phyloP scores from a whole-genome alignment of 306 rosid genomes.

The Rubus idaeus region DNA sequence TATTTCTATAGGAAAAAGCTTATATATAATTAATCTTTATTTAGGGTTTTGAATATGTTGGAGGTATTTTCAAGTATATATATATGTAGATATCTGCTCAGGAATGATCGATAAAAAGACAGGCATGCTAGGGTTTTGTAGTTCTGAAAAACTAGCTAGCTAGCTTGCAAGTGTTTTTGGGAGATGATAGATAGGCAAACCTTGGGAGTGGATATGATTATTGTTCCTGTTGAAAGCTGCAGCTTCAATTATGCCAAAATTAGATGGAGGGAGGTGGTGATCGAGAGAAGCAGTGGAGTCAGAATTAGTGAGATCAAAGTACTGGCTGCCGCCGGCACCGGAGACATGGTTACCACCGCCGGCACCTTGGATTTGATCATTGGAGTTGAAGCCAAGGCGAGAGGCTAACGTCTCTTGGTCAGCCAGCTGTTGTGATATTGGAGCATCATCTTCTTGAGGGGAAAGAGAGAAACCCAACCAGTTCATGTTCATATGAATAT shows the following conservation, averaged over 20 bases:
- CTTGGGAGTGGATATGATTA: constrained; percentile 48
- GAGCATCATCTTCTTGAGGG: constrained; percentile 48
- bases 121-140: neutral
- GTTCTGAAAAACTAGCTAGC: neutral
- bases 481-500: constrained; percentile 41
- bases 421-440: constrained; percentile 29
- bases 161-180: neutral
- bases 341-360: constrained; percentile 35
- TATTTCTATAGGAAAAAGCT: neutral
- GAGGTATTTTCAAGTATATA: neutral
- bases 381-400: constrained; percentile 53
- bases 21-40: neutral
- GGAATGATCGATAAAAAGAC: neutral
- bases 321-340: constrained; percentile 30
- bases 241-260: constrained; percentile 52
- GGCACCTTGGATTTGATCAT: constrained; percentile 33
- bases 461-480: constrained; percentile 93
- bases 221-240: constrained; percentile 32
- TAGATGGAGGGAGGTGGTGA: constrained; percentile 45
- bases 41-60: neutral
- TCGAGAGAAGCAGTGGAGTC: constrained; percentile 46
- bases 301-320: constrained; percentile 56
- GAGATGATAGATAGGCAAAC: constrained; percentile 6
- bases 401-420: constrained; percentile 28
- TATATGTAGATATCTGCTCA: neutral